Evolutionary conservation across 331 rosid genomes (phyloP).

Genomic region (Ulmus americana): DNA sequence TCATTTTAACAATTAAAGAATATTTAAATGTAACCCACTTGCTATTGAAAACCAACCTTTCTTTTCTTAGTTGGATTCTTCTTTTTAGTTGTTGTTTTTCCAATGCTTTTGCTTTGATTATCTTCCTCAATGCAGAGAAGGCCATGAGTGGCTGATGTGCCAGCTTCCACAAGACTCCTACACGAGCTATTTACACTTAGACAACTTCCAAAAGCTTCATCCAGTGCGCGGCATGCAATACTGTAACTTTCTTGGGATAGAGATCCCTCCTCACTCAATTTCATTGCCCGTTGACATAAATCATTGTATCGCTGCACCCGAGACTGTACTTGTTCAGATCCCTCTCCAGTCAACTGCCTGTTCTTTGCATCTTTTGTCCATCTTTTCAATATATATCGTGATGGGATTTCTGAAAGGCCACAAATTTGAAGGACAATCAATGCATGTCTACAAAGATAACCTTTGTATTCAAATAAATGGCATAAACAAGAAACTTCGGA

Average conservation of each 20-base stretch:
- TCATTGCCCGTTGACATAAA: slow-evolving; percentile 67
- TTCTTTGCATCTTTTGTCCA: slow-evolving; percentile 88
- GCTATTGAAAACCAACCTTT: slow-evolving; percentile 51
- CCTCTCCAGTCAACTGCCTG: slow-evolving; percentile 54
- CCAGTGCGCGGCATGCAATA: slow-evolving; percentile 62
- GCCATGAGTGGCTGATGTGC: slow-evolving; percentile 64
- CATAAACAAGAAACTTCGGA: slow-evolving; percentile 74
- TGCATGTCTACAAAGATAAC: slow-evolving; percentile 95
- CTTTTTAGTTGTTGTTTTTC: slow-evolving; percentile 71
- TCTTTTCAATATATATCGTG: slow-evolving; percentile 76
- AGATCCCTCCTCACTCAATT: slow-evolving; percentile 80
- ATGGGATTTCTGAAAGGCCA: slow-evolving; percentile 62
- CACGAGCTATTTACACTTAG: slow-evolving; percentile 48
- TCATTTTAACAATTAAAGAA: slow-evolving; percentile 18
- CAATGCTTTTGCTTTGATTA: slow-evolving; percentile 63
- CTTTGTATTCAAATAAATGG: slow-evolving; percentile 75
- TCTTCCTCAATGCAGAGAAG: slow-evolving; percentile 70
- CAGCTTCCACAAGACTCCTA: slow-evolving; percentile 59
- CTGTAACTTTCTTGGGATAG: slow-evolving; percentile 75
- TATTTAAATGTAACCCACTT: slow-evolving; percentile 6
- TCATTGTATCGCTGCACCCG: slow-evolving; percentile 77
- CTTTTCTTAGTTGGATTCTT: slow-evolving; percentile 85
- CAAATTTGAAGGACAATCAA: slow-evolving; percentile 83
- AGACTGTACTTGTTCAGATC: slow-evolving; percentile 45
- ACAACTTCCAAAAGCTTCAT: slow-evolving; percentile 62